Conservation (phyloP, 2,329 filamentous ascomycete species). For the Trichoderma polysporum region DNA sequence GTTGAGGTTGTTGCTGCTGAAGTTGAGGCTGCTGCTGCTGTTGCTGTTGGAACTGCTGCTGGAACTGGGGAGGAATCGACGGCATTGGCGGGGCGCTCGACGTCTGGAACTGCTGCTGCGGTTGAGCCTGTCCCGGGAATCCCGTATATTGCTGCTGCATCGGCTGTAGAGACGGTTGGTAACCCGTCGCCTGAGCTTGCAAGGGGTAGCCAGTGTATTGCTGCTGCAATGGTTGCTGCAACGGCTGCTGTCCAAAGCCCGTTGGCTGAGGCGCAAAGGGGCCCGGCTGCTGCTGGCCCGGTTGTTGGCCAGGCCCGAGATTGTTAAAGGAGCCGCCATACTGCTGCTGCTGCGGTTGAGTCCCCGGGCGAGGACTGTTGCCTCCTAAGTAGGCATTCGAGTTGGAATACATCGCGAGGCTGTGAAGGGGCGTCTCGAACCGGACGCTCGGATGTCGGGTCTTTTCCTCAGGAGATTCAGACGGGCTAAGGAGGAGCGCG, state of each 20-base stretch:
- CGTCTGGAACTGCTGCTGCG: constrained; percentile 64
- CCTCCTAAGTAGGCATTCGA: constrained; percentile 82
- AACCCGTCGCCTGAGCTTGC: constrained; percentile 46
- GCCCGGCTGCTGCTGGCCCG: constrained; percentile 50
- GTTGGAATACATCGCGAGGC: constrained; percentile 75
- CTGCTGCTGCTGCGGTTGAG: constrained; percentile 45
- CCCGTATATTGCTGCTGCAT: constrained; percentile 69
- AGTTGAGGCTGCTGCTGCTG: constrained; percentile 48
- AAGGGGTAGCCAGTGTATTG: constrained; percentile 62
- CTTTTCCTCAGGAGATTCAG: constrained; percentile 11
- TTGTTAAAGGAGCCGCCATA: constrained; percentile 51
- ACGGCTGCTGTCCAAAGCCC: constrained; percentile 52
- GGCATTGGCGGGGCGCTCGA: constrained; percentile 57
- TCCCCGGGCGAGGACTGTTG: constrained; percentile 71
- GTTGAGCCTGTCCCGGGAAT: constrained; percentile 50
- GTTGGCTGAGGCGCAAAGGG: constrained; percentile 61
- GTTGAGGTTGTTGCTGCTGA: constrained; percentile 36
- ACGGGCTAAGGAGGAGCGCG: constrained; percentile 26
- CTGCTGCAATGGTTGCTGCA: constrained; percentile 49
- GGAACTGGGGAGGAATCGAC: constrained; percentile 59
- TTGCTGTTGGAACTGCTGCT: constrained; percentile 59
- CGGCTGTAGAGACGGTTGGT: constrained; percentile 57
- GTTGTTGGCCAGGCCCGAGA: constrained; percentile 43
- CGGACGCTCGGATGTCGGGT: background rate
- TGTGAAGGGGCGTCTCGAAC: background rate